Conservation (phyloP, 192 early-diverging fungal genomes). For the Dimargaris xerosporica region DNA sequence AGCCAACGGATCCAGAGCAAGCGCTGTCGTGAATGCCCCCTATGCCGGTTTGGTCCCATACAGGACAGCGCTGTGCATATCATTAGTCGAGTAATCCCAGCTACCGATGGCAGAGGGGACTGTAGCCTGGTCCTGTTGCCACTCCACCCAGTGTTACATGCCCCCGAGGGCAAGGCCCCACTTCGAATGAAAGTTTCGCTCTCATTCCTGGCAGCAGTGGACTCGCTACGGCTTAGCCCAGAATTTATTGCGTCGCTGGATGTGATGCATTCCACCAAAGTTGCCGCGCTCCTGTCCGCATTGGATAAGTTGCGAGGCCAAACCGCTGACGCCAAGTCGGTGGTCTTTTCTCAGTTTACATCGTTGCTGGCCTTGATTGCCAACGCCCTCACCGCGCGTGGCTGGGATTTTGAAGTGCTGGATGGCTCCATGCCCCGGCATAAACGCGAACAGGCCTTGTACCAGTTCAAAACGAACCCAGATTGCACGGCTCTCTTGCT, state of each 20-base stretch:
- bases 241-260: neutral
- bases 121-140: too few relatives aligned
- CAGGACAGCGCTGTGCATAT: too few relatives aligned
- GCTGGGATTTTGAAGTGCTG: conserved; percentile 47
- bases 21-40: too few relatives aligned
- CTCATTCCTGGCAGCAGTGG: neutral
- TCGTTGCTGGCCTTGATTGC: conserved; percentile 63
- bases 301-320: neutral
- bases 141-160: too few relatives aligned
- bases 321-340: conserved; percentile 36
- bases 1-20: neutral
- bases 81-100: too few relatives aligned
- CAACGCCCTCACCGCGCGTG: conserved; percentile 30
- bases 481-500: conserved; percentile 43
- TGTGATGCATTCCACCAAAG: conserved; percentile 1
- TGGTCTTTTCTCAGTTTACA: conserved; percentile 94
- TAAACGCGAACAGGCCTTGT: conserved; percentile 42
- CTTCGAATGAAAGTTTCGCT: too few relatives aligned
- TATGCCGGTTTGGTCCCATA: too few relatives aligned
- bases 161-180: too few relatives aligned
- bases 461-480: conserved; percentile 44
- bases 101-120: too few relatives aligned
- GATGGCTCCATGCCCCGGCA: conserved; percentile 60
- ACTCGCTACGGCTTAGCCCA: neutral
- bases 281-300: neutral